Conservation (phyloP, 2,329 filamentous ascomycete species). For the Neobulgaria alba region DNA sequence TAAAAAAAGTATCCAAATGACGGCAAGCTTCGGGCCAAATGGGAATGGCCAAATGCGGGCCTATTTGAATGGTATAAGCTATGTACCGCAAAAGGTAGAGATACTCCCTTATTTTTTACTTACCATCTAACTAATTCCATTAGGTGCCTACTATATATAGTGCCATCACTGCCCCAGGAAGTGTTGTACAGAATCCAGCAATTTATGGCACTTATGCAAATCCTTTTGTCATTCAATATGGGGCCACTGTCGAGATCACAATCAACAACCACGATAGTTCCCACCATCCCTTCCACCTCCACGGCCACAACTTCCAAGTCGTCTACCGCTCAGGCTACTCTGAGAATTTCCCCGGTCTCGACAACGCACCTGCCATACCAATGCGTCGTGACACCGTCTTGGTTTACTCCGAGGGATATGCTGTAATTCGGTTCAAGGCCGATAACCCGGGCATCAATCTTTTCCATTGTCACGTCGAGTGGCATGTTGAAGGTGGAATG, state of each 20-base stretch:
- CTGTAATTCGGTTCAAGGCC: constrained; percentile 37
- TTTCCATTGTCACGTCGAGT: constrained; percentile 38
- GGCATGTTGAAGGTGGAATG: constrained; percentile 35
- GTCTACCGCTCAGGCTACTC: constrained; percentile 4
- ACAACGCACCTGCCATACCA: constrained; percentile 33
- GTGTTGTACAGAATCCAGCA: constrained; percentile 37
- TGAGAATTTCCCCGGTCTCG: constrained; percentile 3
- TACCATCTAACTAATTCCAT: no score
- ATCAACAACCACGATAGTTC: constrained; percentile 11
- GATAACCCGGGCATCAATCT: constrained; percentile 46
- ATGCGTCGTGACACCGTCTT: constrained; percentile 48
- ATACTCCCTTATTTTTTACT: no score
- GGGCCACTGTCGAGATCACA: constrained; percentile 48
- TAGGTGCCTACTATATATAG: constrained; percentile 74
- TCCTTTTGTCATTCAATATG: constrained; percentile 55
- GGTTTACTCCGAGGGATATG: constrained; percentile 29
- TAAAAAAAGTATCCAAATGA: constrained; percentile 1
- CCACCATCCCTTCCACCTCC: constrained; percentile 12
- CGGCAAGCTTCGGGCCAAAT: constrained; percentile 6
- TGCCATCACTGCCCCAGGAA: constrained; percentile 46
- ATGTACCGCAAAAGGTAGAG: constrained; percentile 59
- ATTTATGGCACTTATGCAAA: constrained; percentile 55
- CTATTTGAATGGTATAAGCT: constrained; percentile 70
- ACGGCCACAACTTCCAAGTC: constrained; percentile 13
- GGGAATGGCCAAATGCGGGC: constrained; percentile 2